These are phyloP conservation scores for Gastrolobium bilobum DNA, from an alignment of 306 rosid species.

Conservation along the genomic window DNA sequence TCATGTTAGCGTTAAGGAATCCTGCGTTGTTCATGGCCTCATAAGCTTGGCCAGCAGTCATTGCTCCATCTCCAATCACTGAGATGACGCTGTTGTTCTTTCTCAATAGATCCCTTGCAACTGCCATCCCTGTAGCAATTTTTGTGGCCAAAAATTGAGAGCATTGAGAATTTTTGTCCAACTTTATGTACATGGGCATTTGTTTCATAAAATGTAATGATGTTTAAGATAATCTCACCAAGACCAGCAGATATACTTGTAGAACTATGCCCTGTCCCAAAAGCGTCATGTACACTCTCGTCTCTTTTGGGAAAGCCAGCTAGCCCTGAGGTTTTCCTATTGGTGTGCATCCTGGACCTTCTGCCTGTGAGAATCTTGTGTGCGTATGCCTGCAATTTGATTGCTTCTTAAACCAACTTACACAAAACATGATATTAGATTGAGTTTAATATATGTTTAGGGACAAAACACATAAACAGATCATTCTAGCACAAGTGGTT, in stretches of 20 bases:
- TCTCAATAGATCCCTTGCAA: conserved; percentile 76
- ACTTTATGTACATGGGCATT: background rate
- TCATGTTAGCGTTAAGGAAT: conserved; percentile 69
- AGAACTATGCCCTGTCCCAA: conserved; percentile 82
- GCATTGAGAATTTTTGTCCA: conserved; percentile 5
- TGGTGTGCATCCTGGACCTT: conserved; percentile 72
- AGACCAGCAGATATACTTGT: conserved; percentile 91
- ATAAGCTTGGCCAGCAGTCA: conserved; percentile 90
- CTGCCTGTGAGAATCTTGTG: conserved; percentile 87
- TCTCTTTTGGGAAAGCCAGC: conserved; percentile 86
- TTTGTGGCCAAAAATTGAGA: conserved; percentile 15
- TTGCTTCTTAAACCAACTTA: conserved; percentile 38
- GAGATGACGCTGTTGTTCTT: conserved; percentile 69
- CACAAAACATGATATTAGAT: background rate
- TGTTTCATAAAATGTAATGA: background rate
- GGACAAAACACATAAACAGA: too few relatives aligned
- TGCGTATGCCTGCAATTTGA: conserved; percentile 71
- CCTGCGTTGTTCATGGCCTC: conserved; percentile 94
- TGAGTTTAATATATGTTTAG: too few relatives aligned
- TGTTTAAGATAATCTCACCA: conserved; percentile 51
- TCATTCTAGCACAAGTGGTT: too few relatives aligned
- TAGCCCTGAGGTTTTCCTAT: conserved; percentile 80
- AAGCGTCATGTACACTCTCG: conserved; percentile 77
- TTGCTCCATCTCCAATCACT: conserved; percentile 89
- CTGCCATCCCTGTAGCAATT: conserved; percentile 76